phyloP scores from a whole-genome alignment of 2,329 filamentous ascomycete species.

The Aspergillus viridinutans region DNA sequence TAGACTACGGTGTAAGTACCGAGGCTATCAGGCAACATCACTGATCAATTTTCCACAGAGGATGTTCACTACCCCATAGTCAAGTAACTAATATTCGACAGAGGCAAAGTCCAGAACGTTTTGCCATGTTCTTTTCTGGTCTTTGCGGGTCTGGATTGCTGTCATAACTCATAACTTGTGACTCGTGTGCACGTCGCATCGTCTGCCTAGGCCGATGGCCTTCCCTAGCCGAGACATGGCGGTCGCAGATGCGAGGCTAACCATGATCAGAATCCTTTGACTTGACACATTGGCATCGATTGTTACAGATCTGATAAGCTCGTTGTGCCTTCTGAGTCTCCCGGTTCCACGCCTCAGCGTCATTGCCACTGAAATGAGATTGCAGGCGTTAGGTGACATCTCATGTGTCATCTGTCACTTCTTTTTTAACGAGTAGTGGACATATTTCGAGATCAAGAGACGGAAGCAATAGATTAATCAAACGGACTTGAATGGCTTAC shows the following conservation, averaged over 20 bases:
- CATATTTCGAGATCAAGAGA: neutral
- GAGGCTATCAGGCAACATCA: neutral
- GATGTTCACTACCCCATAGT: neutral
- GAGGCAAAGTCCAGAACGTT: neutral
- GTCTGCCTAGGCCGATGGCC: neutral
- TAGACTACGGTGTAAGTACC: neutral
- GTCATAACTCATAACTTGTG: no score
- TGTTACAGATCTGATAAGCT: neutral
- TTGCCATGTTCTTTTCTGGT: neutral
- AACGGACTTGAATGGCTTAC: neutral
- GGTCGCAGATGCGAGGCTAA: neutral
- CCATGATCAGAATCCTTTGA: neutral
- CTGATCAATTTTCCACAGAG: neutral
- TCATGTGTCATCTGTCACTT: neutral
- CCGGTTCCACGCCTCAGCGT: no score
- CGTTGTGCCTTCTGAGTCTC: neutral
- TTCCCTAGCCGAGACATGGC: neutral
- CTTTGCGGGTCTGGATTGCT: neutral
- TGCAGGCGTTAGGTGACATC: neutral
- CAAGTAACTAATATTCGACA: neutral
- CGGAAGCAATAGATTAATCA: neutral
- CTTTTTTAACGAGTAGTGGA: neutral
- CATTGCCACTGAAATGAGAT: neutral
- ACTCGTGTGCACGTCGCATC: neutral
- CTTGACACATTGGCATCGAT: no score